Conservation (phyloP, 129 eudicot genomes). For the Chrysanthemum lavandulifolium region DNA sequence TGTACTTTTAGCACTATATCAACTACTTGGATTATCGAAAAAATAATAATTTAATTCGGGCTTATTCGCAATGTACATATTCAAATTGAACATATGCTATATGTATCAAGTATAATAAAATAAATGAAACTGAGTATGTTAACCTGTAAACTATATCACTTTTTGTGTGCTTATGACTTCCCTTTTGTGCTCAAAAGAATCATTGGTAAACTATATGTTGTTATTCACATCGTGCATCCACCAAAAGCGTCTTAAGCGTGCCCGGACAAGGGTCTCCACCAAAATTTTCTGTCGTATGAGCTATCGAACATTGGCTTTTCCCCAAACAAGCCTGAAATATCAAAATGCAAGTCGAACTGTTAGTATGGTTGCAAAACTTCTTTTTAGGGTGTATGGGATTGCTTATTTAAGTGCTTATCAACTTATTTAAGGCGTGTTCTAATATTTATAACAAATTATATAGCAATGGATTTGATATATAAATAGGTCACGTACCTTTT, state of each 20-base stretch:
- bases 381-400: neutral
- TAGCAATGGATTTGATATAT: neutral
- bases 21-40: neutral
- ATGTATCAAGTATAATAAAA: neutral
- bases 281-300: conserved; percentile 34
- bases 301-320: conserved; percentile 47
- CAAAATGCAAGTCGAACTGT: neutral
- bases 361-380: neutral
- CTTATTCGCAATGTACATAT: conserved; percentile 1
- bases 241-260: conserved; percentile 44
- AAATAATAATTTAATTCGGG: neutral
- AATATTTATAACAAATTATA: neutral
- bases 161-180: neutral
- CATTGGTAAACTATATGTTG: neutral
- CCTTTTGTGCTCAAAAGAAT: conserved; percentile 9
- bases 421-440: neutral
- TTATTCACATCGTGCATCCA: conserved; percentile 56
- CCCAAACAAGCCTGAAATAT: conserved; percentile 61
- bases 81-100: neutral
- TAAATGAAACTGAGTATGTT: neutral
- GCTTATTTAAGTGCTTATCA: too few relatives aligned
- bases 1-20: too few relatives aligned
- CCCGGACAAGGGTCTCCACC: conserved; percentile 68
- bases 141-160: neutral
- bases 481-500: conserved; percentile 34